Percentiles rank a stretch among this genome's conserved stretches.
phyloP scores from a whole-genome alignment of 179 eudicot genomes.

The Dionaea muscipula region DNA sequence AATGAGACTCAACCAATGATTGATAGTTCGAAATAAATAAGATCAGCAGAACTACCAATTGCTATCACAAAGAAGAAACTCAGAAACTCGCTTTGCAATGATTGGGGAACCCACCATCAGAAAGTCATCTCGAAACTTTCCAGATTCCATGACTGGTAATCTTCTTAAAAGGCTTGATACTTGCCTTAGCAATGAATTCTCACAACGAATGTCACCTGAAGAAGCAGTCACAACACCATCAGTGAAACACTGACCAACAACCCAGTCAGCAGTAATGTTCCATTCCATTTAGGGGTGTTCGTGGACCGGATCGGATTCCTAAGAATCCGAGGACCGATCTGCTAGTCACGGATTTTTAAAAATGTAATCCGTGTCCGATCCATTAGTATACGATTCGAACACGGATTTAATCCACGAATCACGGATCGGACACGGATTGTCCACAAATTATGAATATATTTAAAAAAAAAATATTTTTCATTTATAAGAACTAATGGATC shows the following conservation, averaged over 20 bases:
- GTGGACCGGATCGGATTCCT: too few species aligned
- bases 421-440: too few species aligned
- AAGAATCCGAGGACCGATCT: too few species aligned
- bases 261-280: not conserved
- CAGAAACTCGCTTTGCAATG: not conserved
- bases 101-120: conserved; percentile 52
- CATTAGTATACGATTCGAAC: too few species aligned
- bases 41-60: not conserved
- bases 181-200: conserved; percentile 82
- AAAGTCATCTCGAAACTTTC: conserved; percentile 90
- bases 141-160: conserved; percentile 83
- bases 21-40: not conserved
- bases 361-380: too few species aligned
- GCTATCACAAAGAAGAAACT: conserved; percentile 1
- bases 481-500: too few species aligned
- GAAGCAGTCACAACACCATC: not conserved
- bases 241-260: not conserved
- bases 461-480: too few species aligned
- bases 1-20: conserved; percentile 1
- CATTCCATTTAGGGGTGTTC: too few species aligned
- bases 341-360: too few species aligned
- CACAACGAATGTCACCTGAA: conserved; percentile 82
- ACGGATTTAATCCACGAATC: too few species aligned
- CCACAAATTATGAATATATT: too few species aligned
- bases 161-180: conserved; percentile 96